A percentile compares a stretch with the other conserved stretches of the same genome.
Conservation (phyloP, 192 early-diverging fungal species). For the Podila epicladia region DNA sequence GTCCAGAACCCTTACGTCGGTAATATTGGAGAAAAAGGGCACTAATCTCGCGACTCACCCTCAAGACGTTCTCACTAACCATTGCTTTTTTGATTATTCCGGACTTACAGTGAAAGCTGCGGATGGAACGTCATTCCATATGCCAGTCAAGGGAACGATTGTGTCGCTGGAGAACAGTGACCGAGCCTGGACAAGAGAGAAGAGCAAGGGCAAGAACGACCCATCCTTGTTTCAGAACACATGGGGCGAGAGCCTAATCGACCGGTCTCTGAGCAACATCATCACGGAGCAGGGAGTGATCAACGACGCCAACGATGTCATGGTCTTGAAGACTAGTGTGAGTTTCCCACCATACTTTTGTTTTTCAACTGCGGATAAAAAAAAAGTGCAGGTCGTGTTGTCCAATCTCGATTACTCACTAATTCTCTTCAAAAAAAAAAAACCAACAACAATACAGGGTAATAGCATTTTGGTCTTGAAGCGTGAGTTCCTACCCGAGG, state of each 20-base stretch:
- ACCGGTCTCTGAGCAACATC: constrained; percentile 4
- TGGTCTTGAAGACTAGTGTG: constrained; percentile 37
- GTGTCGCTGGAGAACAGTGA: constrained; percentile 9
- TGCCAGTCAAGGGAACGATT: constrained; percentile 22
- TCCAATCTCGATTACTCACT: background rate
- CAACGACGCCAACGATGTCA: constrained; percentile 18
- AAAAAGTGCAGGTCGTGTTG: background rate
- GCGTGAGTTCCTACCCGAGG: background rate
- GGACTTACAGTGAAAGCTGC: constrained; percentile 13
- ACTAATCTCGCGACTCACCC: background rate
- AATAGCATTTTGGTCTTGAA: constrained; percentile 26
- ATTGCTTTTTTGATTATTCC: background rate
- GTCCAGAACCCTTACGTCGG: constrained; percentile 36
- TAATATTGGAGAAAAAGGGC: constrained; percentile 3
- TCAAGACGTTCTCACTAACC: background rate
- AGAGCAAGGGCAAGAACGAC: background rate
- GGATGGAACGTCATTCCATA: constrained; percentile 25
- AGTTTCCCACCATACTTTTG: background rate
- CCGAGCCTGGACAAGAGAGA: no score
- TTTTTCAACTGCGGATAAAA: background rate
- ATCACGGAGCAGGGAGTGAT: constrained; percentile 32
- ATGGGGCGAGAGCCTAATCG: constrained; percentile 1
- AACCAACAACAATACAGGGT: background rate
- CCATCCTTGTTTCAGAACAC: background rate
- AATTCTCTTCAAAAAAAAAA: background rate